Evolutionary conservation across 2,329 filamentous ascomycete genomes (phyloP), one percentile per base, ranked within the genome.

Genomic region (Neodidymelliopsis sp.): DNA sequence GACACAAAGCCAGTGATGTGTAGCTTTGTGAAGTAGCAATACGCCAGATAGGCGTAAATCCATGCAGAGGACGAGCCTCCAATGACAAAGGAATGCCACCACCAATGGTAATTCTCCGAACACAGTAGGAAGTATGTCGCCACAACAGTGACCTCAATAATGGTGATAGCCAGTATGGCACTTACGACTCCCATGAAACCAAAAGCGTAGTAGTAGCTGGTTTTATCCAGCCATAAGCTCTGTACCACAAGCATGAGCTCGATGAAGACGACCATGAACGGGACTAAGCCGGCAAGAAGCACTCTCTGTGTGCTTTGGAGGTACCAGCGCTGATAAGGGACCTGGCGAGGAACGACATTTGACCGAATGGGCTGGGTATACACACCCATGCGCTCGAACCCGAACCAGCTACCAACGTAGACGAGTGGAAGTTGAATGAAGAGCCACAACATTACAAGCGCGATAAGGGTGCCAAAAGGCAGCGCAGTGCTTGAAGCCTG

Each of bases 161-260:
- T 84, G 0, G 89, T 91, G 30, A 94, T 73, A 22, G 91, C 79
- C 7, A 94, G 75, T 48, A 94, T 88, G 9, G 84, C 76, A 18
- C 81, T 86, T 8, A 94, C 87, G 12, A 91, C 84, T 6, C 86
- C 85, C 56, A 94, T 74, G 76, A 93, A 96, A 9, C 91, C 91
- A 68, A 94, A 96, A 16, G 95, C 86, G 72, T 96, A 96, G 74
- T 96, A 96, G 73, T 92, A 95, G 6, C 89, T 90, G 65, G 85
- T 91, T 78, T 95, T 95, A 74, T 95, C 91, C 71, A 92, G 88
- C 89, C 90, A 94, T 24, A 95, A 73, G 37, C 88, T 91, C 74
- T 91, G 89, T 74, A 95, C 94, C 38, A 94, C 86, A 69, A 92
- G 94, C 30, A 93, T 79, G 11, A 95, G 81, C 74, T 95, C 90